phyloP scores from a whole-genome alignment of 2,329 filamentous ascomycete genomes.

The Diaporthe amygdali region DNA sequence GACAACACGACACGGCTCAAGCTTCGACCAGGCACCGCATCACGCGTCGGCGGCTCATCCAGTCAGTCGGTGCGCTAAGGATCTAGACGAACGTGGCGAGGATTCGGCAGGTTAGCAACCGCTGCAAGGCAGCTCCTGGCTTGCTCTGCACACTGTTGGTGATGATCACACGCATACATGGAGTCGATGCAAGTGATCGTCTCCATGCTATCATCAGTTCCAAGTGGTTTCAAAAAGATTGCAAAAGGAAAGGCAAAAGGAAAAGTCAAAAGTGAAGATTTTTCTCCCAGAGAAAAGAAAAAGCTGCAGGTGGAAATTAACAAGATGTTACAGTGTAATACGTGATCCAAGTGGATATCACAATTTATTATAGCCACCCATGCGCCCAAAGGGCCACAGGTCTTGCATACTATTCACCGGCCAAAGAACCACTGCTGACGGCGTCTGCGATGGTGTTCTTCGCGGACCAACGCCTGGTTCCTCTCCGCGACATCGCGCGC shows the following conservation, averaged over 20 bases:
- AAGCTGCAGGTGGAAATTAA: not conserved
- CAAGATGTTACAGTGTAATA: not conserved
- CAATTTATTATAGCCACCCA: not conserved
- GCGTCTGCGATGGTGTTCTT: not conserved
- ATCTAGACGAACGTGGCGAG: not conserved
- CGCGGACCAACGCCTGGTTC: not conserved
- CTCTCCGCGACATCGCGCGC: not conserved
- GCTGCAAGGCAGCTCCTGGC: not conserved
- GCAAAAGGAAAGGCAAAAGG: not conserved
- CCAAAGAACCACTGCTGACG: not conserved
- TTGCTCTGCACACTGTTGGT: not conserved
- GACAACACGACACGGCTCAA: not conserved
- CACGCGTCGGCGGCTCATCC: not conserved
- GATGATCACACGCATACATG: not conserved
- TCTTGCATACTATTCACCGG: not conserved
- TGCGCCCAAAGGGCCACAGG: no score
- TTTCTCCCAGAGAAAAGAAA: not conserved
- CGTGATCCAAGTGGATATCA: not conserved
- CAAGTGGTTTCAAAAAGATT: not conserved
- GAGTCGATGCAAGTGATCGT: not conserved
- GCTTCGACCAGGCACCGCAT: not conserved
- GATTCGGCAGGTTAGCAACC: not conserved
- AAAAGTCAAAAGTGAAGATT: not conserved
- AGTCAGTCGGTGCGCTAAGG: not conserved
- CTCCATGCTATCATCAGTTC: not conserved